Percentiles rank a stretch among this genome's conserved stretches.
Evolutionary conservation across 2,329 filamentous ascomycete species (phyloP).

Genomic region (Beauveria asiatica): DNA sequence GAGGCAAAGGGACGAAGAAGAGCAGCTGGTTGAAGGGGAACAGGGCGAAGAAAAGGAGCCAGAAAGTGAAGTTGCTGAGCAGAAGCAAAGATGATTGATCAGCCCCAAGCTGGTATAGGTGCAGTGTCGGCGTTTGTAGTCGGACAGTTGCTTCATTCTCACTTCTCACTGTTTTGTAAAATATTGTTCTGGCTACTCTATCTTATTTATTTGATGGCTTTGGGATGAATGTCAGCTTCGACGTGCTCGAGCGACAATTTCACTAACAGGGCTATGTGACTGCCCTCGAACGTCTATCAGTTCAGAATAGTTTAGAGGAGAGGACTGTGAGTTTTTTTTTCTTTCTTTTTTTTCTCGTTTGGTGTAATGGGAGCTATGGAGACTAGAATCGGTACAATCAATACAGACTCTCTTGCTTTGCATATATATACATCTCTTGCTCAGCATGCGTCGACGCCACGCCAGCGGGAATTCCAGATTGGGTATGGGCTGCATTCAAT

Average conservation of each 20-base stretch:
- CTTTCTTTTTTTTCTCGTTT: neutral
- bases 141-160: neutral
- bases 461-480: neutral
- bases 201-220: neutral
- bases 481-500: neutral
- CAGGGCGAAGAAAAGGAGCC: slow-evolving; percentile 22
- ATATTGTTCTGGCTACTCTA: slow-evolving; percentile 9
- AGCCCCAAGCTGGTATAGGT: neutral
- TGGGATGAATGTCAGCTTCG: neutral
- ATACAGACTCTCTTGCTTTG: neutral
- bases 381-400: neutral
- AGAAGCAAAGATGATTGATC: neutral
- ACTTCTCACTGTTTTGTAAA: slow-evolving; percentile 3
- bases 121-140: neutral
- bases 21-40: slow-evolving; percentile 31
- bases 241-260: neutral
- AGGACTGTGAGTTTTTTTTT: neutral
- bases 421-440: neutral
- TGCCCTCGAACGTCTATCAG: neutral
- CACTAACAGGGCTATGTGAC: neutral
- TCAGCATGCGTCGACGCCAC: neutral
- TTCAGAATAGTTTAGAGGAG: neutral
- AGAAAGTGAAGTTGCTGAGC: slow-evolving; percentile 16
- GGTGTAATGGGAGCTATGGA: neutral
- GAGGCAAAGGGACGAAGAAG: slow-evolving; percentile 29